Conservation (phyloP, 768 basidiomycete species). For the Tricholoma flavovirens region DNA sequence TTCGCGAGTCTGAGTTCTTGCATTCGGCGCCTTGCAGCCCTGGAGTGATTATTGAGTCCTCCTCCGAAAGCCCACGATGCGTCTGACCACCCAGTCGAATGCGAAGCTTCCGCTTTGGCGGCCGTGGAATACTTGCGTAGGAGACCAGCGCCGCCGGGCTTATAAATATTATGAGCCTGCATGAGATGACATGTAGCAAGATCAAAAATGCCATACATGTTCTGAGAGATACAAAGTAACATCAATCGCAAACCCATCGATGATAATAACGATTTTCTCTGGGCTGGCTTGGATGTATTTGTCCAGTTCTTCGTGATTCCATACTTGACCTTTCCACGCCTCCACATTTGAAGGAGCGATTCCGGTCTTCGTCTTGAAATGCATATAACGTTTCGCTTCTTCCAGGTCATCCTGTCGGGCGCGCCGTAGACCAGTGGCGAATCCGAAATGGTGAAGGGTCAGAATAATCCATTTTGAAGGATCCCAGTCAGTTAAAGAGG, state of each 20-base stretch:
- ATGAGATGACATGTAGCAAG: not conserved
- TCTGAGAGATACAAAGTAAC: slow-evolving; percentile 55
- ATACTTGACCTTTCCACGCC: slow-evolving; percentile 33
- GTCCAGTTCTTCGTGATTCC: slow-evolving; percentile 34
- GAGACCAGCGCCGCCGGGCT: slow-evolving; percentile 61
- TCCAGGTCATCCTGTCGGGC: slow-evolving; percentile 44
- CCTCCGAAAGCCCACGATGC: slow-evolving; percentile 65
- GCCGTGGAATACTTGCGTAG: slow-evolving; percentile 44
- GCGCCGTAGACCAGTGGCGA: slow-evolving; percentile 43
- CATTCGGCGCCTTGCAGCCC: slow-evolving; percentile 47
- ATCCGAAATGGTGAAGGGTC: slow-evolving; percentile 40
- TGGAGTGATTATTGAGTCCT: slow-evolving; percentile 67
- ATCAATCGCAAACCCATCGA: slow-evolving; percentile 60
- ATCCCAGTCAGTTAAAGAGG: slow-evolving; percentile 61
- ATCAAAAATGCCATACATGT: slow-evolving; percentile 47
- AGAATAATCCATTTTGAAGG: slow-evolving; percentile 78
- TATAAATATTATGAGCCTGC: slow-evolving; percentile 3
- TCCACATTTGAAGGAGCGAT: slow-evolving; percentile 10
- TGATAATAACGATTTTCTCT: slow-evolving; percentile 43
- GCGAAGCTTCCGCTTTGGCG: slow-evolving; percentile 11
- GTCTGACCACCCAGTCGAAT: slow-evolving; percentile 28
- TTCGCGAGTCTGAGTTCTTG: slow-evolving; percentile 43
- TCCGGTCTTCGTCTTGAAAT: slow-evolving; percentile 28
- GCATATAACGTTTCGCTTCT: slow-evolving; percentile 46
- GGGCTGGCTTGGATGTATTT: slow-evolving; percentile 26